Percentiles rank a stretch among this genome's conserved stretches.
phyloP scores from a whole-genome alignment of 768 basidiomycete species.

The Baorangia bicolor region DNA sequence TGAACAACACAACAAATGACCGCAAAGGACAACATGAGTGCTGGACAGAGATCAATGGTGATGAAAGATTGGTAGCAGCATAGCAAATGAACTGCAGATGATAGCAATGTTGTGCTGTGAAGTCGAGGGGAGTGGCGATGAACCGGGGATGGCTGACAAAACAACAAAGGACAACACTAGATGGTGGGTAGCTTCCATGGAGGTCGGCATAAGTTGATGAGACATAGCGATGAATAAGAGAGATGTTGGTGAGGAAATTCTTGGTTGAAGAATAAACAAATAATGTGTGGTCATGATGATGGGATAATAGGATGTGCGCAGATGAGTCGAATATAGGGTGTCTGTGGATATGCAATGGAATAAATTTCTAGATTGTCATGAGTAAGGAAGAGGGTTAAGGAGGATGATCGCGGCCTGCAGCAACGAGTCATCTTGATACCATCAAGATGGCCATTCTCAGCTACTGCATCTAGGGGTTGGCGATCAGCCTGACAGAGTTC shows the following conservation, averaged over 20 bases:
- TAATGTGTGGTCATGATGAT: constrained; percentile 22
- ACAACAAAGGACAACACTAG: constrained; percentile 13
- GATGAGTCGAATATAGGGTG: constrained; percentile 24
- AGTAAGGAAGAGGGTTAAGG: neutral
- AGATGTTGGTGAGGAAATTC: constrained; percentile 19
- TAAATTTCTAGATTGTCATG: constrained; percentile 22
- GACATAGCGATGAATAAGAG: constrained; percentile 21
- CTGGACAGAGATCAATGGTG: constrained; percentile 18
- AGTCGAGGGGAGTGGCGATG: neutral
- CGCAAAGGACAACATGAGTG: constrained; percentile 12
- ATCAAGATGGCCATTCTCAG: constrained; percentile 10
- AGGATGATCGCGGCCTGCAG: neutral
- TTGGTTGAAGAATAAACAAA: constrained; percentile 31
- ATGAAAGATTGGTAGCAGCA: constrained; percentile 28
- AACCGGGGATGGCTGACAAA: constrained; percentile 24
- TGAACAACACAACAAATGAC: constrained; percentile 16
- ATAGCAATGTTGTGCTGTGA: constrained; percentile 19
- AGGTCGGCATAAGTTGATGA: constrained; percentile 12
- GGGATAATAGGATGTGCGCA: constrained; percentile 22
- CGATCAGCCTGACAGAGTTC: constrained; percentile 21
- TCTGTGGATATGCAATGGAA: constrained; percentile 27
- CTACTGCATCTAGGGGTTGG: constrained; percentile 13
- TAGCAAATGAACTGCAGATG: constrained; percentile 17
- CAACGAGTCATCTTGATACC: no score
- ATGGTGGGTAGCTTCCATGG: constrained; percentile 6